Conservation (phyloP, 148 eudicot genomes). For the Silene latifolia region DNA sequence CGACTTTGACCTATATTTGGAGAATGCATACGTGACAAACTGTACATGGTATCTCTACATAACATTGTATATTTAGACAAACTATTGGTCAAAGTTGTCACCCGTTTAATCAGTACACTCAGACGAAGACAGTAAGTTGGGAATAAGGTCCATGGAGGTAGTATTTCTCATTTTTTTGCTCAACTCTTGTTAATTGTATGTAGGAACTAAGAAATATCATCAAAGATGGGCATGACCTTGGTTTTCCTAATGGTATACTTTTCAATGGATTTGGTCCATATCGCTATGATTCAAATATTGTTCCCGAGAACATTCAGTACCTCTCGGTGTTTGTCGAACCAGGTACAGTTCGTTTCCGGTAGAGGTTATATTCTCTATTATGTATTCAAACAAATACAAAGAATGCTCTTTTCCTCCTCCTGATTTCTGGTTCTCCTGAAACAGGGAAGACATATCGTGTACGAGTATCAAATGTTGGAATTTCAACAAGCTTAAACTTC, state of each 20-base stretch:
- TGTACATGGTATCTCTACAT: no score
- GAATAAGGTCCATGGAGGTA: no score
- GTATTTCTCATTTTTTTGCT: neutral
- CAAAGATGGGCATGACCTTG: slow-evolving; percentile 62
- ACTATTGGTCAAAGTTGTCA: no score
- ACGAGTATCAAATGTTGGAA: slow-evolving; percentile 88
- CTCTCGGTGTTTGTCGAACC: slow-evolving; percentile 76
- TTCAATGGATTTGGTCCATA: slow-evolving; percentile 88
- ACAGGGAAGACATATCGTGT: slow-evolving; percentile 93
- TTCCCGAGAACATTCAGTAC: slow-evolving; percentile 60
- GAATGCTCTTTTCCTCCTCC: neutral
- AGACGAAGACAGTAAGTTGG: no score
- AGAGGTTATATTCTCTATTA: no score
- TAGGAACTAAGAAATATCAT: slow-evolving; percentile 74
- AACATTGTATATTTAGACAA: no score
- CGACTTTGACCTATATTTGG: no score
- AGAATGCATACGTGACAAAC: no score
- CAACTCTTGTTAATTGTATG: slow-evolving; percentile 12
- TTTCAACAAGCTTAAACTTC: slow-evolving; percentile 92
- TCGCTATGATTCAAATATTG: slow-evolving; percentile 59
- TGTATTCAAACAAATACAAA: neutral
- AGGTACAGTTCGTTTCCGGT: slow-evolving; percentile 41
- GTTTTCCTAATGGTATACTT: slow-evolving; percentile 88
- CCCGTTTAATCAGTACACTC: no score
- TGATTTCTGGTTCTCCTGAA: slow-evolving; percentile 11